Evolutionary conservation across 2,329 filamentous ascomycete genomes (phyloP).

Genomic region (Pseudofabraea citricarpa): DNA sequence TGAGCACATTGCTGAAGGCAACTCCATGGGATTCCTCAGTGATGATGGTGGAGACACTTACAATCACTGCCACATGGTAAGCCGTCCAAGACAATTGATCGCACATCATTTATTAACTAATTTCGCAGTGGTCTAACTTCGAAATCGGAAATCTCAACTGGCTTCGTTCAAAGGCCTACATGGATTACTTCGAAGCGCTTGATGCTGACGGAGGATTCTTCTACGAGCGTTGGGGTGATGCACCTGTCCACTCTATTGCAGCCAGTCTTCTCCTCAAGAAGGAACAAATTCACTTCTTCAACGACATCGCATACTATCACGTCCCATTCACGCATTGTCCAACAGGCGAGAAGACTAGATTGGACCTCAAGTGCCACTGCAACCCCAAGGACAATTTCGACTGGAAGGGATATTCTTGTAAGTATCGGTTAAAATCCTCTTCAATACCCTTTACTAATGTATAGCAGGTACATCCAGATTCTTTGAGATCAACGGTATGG

Average conservation of each 20-base stretch:
- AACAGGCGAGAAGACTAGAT: conserved; percentile 76
- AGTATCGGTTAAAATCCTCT: conserved; percentile 32
- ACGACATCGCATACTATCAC: conserved; percentile 98
- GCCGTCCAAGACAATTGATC: conserved; percentile 28
- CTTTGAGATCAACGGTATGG: conserved; percentile 75
- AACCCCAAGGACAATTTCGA: conserved; percentile 98
- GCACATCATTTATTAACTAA: conserved; percentile 24
- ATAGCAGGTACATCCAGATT: conserved; percentile 72
- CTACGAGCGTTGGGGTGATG: conserved; percentile 98
- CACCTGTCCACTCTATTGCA: conserved; percentile 96
- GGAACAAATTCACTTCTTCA: conserved; percentile 96
- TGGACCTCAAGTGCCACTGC: conserved; percentile 88
- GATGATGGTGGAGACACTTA: conserved; percentile 89
- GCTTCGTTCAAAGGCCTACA: conserved; percentile 83
- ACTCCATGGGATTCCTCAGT: conserved; percentile 87
- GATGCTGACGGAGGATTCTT: conserved; percentile 95
- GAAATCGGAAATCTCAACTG: conserved; percentile 93
- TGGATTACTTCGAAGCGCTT: conserved; percentile 84
- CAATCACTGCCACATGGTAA: conserved; percentile 95
- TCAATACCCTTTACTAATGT: conserved; percentile 11
- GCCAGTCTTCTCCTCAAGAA: conserved; percentile 83
- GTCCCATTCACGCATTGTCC: conserved; percentile 98
- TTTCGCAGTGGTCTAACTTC: conserved; percentile 91
- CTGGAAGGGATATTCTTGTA: conserved; percentile 98
- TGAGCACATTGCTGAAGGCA: conserved; percentile 77